Evolutionary conservation across 1,139 yeast genomes (phyloP).

Genomic region (Lodderomyces orthopsilosis): DNA sequence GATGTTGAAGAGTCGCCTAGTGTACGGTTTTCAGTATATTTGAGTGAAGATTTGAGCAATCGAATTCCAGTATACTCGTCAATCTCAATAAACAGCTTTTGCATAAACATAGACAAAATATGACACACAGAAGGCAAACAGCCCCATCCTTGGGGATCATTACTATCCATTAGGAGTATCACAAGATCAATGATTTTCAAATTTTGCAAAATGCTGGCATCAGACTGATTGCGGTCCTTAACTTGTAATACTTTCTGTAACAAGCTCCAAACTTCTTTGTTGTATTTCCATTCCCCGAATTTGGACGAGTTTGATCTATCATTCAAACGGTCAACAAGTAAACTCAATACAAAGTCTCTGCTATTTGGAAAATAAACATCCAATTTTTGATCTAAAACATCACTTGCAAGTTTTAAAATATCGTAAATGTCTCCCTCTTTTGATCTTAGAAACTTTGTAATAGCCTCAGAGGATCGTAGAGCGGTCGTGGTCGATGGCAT

Average conservation of each 20-base stretch:
- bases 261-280: constrained; percentile 46
- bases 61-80: constrained; percentile 24
- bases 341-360: constrained; percentile 58
- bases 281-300: constrained; percentile 41
- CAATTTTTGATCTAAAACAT: constrained; percentile 37
- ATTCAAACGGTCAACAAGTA: constrained; percentile 63
- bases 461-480: constrained; percentile 49
- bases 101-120: constrained; percentile 18
- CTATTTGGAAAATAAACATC: constrained; percentile 60
- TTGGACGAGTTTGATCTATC: constrained; percentile 33
- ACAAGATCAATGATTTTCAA: constrained; percentile 23
- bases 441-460: constrained; percentile 64
- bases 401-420: constrained; percentile 41
- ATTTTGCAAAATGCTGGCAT: constrained; percentile 33
- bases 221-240: constrained; percentile 6
- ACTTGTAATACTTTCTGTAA: constrained; percentile 36
- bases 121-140: constrained; percentile 18
- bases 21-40: too few relatives aligned
- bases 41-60: not conserved
- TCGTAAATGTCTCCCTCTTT: constrained; percentile 45
- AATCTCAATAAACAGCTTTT: constrained; percentile 28
- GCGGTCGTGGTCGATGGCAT: not conserved
- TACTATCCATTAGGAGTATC: constrained; percentile 13
- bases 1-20: not conserved
- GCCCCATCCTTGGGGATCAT: constrained; percentile 7